Evolutionary conservation across 225 moss, liverwort and hornwort species (phyloP).

Genomic region (Antitrichia curtipendula): DNA sequence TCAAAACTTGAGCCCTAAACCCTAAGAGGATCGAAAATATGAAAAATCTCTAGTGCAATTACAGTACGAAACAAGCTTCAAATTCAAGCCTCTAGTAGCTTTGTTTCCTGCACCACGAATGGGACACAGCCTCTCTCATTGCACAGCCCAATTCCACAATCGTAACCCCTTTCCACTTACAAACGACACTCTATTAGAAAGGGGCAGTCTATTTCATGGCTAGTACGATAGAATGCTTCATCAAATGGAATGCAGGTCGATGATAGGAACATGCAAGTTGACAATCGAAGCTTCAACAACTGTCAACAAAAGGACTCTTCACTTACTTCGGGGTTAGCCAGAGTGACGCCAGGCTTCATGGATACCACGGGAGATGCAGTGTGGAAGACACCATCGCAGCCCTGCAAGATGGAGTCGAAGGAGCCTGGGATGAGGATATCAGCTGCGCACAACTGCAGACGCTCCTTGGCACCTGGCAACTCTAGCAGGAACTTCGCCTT

Average conservation of each 20-base stretch:
- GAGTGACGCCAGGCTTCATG: background rate
- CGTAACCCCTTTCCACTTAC: background rate
- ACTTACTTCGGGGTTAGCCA: background rate
- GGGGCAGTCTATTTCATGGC: background rate
- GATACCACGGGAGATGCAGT: conserved; percentile 27
- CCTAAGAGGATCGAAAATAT: background rate
- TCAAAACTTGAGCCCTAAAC: background rate
- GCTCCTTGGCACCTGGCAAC: conserved; percentile 51
- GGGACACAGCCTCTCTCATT: background rate
- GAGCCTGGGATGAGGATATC: conserved; percentile 15
- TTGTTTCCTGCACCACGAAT: background rate
- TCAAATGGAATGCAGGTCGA: too few relatives aligned
- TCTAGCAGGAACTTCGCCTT: conserved; percentile 37
- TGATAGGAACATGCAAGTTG: background rate
- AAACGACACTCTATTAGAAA: background rate
- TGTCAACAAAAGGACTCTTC: background rate
- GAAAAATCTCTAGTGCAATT: background rate
- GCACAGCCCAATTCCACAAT: background rate
- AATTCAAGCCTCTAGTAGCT: background rate
- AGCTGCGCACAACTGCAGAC: conserved; percentile 20
- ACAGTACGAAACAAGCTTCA: background rate
- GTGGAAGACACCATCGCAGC: conserved; percentile 57
- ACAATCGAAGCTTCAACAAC: background rate
- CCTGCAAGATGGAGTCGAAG: conserved; percentile 38
- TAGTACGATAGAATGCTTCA: background rate